Evolutionary conservation across 2,329 filamentous ascomycete genomes (phyloP), one percentile per base, ranked within the genome.

Genomic region (Macrophomina tecta): DNA sequence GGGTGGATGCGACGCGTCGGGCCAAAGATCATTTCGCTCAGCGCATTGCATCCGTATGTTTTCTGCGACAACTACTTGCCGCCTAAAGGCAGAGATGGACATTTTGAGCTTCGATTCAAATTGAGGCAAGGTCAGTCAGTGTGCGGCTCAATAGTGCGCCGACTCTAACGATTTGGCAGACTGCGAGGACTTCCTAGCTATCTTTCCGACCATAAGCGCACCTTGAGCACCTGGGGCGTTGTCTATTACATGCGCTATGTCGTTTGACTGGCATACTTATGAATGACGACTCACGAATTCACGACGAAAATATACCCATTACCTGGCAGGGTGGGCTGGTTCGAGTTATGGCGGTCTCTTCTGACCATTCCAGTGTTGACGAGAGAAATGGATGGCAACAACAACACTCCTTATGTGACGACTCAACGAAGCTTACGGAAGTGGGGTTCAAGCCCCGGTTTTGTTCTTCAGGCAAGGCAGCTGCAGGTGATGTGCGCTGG

Each of bases 51-150:
- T 53, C 84, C 82, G 3, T 84, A 83, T 65, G 77, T 87, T 16
- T 87, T 89, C 70, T 82, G 83, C 23, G 73, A 82, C 0, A 80
- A 82, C 4, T 89, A 87, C 72, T 74, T 70, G 16, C 80, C 82
- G 11, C 79, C 74, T n/a, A 53, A 32, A 14, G 56, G 58, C 14
- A 52, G 45, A 36, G 46, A 52, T n/a, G 53, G 67, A 16, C 48
- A 28, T 14, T 62, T 45, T 32, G 67, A 66, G 42, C 36, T 68
- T 14, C 36, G 64, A 1, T 68, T 68, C 60, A 61, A 30, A 32
- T 40, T 49, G 42, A 34, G 40, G n/a, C 23, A 38, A 42, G 66
- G 61, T 67, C 80, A 75, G 58, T 46, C 16, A 12, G 14, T 12
- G 6, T 2, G 4, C 1, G 1, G 30, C 32, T 3, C 2, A 30